phyloP scores from a whole-genome alignment of 495 filamentous ascomycete genomes.

The Poronia punctata region DNA sequence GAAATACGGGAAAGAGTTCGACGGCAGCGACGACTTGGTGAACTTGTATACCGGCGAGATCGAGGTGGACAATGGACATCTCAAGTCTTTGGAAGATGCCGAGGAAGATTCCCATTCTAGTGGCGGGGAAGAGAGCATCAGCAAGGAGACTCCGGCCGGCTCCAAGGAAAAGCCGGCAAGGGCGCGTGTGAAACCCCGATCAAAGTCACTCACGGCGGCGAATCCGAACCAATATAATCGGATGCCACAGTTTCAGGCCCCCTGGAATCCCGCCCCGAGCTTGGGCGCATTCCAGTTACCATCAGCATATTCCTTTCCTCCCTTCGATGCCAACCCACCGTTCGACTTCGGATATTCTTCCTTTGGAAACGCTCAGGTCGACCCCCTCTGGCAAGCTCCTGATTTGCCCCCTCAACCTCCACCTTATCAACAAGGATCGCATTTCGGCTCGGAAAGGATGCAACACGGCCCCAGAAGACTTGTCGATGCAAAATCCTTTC shows the following conservation, averaged over 20 bases:
- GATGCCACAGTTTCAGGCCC: neutral
- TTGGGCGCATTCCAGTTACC: conserved; percentile 3
- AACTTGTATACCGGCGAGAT: conserved; percentile 71
- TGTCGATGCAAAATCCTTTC: conserved; percentile 8
- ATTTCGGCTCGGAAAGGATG: neutral
- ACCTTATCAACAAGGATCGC: conserved; percentile 6
- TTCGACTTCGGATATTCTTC: conserved; percentile 10
- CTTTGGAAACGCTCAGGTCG: conserved; percentile 8
- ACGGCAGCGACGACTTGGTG: conserved; percentile 73
- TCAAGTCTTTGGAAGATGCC: conserved; percentile 43
- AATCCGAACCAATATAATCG: conserved; percentile 3
- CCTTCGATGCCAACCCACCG: conserved; percentile 5
- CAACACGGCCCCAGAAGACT: conserved; percentile 3
- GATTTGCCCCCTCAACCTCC: conserved; percentile 13
- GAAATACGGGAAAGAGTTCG: conserved; percentile 80
- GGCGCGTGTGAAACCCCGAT: too few species aligned
- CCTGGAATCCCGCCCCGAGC: neutral
- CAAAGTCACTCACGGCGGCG: conserved; percentile 7
- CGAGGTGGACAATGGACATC: conserved; percentile 81
- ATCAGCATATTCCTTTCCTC: conserved; percentile 8
- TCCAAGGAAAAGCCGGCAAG: conserved; percentile 4
- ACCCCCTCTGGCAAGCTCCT: conserved; percentile 22
- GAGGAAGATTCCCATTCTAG: conserved; percentile 15
- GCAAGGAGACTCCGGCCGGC: conserved; percentile 9
- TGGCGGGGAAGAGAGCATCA: conserved; percentile 17